These are phyloP conservation scores for Trypanosoma lewisi DNA, from an alignment of 208 protist species.

Conservation along the genomic window DNA sequence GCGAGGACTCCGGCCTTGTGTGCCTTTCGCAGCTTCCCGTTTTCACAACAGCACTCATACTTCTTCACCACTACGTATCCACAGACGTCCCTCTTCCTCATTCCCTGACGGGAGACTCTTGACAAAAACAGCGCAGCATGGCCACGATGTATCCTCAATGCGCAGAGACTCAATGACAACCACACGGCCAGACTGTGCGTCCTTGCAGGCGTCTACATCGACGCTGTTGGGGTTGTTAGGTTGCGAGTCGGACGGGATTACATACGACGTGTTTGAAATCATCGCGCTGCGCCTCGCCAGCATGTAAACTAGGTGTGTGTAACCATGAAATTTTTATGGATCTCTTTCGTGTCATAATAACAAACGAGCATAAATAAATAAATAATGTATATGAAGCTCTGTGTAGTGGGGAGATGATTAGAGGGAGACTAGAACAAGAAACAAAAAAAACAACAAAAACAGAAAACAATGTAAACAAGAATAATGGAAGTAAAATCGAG, in stretches of 20 bases:
- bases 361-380: too few relatives aligned
- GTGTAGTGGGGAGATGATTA: too few relatives aligned
- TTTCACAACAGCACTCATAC: too few relatives aligned
- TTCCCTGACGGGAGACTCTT: neutral
- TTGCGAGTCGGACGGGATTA: conserved; percentile 1
- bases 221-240: neutral
- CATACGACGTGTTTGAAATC: conserved; percentile 27
- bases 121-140: neutral
- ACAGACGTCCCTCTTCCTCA: neutral
- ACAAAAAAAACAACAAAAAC: neutral
- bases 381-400: too few relatives aligned
- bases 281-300: conserved; percentile 27
- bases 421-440: neutral
- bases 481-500: neutral
- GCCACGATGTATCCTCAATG: neutral
- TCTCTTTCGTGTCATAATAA: too few relatives aligned
- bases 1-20: conserved; percentile 25
- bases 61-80: neutral
- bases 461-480: neutral
- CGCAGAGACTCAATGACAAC: neutral
- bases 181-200: neutral
- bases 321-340: too few relatives aligned
- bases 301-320: conserved; percentile 7
- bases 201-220: too few relatives aligned
- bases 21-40: conserved; percentile 3